Conservation (phyloP, 768 basidiomycete genomes). For the Leccinum barrowsii region DNA sequence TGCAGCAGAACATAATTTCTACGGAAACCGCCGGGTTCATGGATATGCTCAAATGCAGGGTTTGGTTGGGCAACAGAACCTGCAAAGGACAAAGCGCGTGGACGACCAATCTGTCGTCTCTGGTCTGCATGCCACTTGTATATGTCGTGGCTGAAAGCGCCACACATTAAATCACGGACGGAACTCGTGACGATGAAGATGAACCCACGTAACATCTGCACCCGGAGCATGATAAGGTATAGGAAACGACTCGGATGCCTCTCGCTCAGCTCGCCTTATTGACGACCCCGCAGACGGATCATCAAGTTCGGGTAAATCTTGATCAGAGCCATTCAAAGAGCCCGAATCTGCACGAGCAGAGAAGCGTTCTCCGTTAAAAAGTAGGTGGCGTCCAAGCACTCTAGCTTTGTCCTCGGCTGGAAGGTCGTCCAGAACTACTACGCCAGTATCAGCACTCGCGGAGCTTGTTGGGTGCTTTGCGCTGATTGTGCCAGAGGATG, state of each 20-base stretch:
- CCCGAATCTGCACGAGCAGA: slow-evolving; percentile 22
- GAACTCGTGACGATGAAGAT: slow-evolving; percentile 2
- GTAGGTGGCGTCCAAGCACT: slow-evolving; percentile 76
- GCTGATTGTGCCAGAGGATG: slow-evolving; percentile 37
- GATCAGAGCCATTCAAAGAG: slow-evolving; percentile 25
- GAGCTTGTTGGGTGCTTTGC: slow-evolving; percentile 33
- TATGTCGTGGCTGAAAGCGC: slow-evolving; percentile 67
- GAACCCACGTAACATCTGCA: slow-evolving; percentile 87
- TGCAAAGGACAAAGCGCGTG: slow-evolving; percentile 69
- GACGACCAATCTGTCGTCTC: slow-evolving; percentile 53
- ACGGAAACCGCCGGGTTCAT: slow-evolving; percentile 93
- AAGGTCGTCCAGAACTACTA: slow-evolving; percentile 52
- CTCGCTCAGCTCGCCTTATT: slow-evolving; percentile 26
- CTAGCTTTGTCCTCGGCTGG: slow-evolving; percentile 82
- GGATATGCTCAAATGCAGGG: slow-evolving; percentile 88
- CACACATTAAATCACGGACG: slow-evolving; percentile 13
- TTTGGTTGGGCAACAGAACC: slow-evolving; percentile 51
- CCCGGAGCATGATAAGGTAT: slow-evolving; percentile 85
- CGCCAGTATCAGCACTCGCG: slow-evolving; percentile 27
- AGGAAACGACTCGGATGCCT: slow-evolving; percentile 73
- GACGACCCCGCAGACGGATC: slow-evolving; percentile 24
- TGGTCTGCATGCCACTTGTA: slow-evolving; percentile 93
- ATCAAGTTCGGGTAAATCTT: slow-evolving; percentile 14
- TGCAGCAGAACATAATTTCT: slow-evolving; percentile 79
- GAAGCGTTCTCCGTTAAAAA: slow-evolving; percentile 61